Conservation (phyloP, 305 asterid species). For the Solanum hybrid region DNA sequence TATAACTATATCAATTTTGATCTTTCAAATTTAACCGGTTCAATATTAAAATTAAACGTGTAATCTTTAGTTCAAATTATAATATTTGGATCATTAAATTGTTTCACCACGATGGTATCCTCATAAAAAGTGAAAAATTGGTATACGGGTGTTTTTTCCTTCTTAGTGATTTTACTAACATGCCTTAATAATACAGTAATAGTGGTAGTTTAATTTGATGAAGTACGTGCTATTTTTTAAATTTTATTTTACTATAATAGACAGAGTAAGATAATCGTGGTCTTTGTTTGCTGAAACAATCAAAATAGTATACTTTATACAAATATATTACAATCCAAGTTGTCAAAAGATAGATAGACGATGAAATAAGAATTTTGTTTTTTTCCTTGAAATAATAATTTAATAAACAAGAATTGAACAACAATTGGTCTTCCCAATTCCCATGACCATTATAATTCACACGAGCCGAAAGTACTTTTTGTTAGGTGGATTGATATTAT, state of each 20-base stretch:
- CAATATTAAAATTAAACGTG: background rate
- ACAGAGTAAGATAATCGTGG: background rate
- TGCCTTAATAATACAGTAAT: background rate
- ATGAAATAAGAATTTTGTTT: too few species aligned
- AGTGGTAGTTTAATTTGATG: background rate
- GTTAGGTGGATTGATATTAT: background rate
- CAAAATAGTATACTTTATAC: background rate
- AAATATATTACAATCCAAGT: background rate
- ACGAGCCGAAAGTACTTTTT: background rate
- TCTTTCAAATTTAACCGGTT: rapidly evolving
- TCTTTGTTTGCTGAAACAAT: background rate
- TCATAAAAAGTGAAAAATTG: too few species aligned
- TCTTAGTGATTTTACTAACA: background rate
- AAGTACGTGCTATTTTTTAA: background rate
- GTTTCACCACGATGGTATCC: background rate
- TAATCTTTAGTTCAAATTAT: background rate
- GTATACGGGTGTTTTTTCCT: background rate
- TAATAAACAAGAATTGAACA: background rate
- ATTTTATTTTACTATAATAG: background rate
- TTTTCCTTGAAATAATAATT: background rate
- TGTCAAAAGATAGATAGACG: background rate
- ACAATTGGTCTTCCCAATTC: background rate
- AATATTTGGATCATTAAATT: background rate
- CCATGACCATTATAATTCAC: background rate
- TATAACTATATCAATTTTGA: background rate